Evolutionary conservation across 176 grass and related monocot genomes (phyloP).

Genomic region (Aechmea fasciata): DNA sequence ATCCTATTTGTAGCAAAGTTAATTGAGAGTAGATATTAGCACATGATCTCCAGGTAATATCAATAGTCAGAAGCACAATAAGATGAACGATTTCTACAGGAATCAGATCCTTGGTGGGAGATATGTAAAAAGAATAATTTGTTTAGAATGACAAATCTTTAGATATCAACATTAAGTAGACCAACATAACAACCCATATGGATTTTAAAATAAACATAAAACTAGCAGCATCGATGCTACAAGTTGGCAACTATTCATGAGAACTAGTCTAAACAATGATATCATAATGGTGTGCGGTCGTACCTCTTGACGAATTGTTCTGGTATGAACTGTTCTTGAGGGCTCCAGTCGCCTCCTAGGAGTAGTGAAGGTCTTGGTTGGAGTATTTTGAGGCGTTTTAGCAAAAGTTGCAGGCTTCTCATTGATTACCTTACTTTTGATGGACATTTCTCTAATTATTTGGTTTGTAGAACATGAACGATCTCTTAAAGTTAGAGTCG

Average conservation of each 20-base stretch:
- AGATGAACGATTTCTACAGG: too few species aligned
- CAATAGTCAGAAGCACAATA: too few species aligned
- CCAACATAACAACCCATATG: too few species aligned
- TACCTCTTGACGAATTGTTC: slow-evolving; percentile 55
- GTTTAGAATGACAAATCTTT: too few species aligned
- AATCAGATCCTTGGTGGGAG: too few species aligned
- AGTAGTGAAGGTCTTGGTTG: slow-evolving; percentile 40
- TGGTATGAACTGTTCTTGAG: slow-evolving; percentile 46
- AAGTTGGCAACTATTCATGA: too few species aligned
- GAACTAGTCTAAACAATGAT: neutral
- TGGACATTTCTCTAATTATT: slow-evolving; percentile 45
- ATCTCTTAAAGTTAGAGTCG: slow-evolving; percentile 55
- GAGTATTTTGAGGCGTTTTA: slow-evolving; percentile 50
- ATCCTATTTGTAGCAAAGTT: neutral
- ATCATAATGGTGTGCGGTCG: neutral
- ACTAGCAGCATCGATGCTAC: too few species aligned
- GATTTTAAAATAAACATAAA: too few species aligned
- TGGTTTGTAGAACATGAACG: slow-evolving; percentile 34
- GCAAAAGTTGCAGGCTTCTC: slow-evolving; percentile 38
- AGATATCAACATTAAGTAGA: too few species aligned
- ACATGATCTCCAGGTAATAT: too few species aligned
- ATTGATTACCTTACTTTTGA: slow-evolving; percentile 54
- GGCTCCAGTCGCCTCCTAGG: slow-evolving; percentile 39
- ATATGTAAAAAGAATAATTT: too few species aligned
- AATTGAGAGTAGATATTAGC: neutral